Conservation (phyloP, 2,329 filamentous ascomycete genomes). For the Aspergillus cejpii region DNA sequence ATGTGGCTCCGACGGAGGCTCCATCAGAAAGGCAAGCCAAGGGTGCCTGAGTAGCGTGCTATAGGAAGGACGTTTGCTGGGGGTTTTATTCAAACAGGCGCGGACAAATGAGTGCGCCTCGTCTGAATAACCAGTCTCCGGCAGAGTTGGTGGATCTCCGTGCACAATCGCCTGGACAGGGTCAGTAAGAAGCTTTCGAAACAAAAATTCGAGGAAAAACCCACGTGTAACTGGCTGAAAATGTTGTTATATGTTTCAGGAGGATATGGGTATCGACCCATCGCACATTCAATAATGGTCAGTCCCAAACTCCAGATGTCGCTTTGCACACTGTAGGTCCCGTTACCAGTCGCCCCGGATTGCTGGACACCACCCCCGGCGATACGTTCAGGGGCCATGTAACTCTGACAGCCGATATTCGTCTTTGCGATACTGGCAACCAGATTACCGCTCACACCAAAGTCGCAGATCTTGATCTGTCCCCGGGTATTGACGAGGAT, state of each 20-base stretch:
- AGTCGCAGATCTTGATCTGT: constrained; percentile 97
- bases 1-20: constrained; percentile 67
- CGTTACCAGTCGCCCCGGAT: constrained; percentile 61
- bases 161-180: constrained; percentile 80
- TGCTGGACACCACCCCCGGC: constrained; percentile 74
- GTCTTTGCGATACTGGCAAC: constrained; percentile 97
- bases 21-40: constrained; percentile 72
- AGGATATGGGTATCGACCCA: constrained; percentile 91
- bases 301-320: constrained; percentile 96
- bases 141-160: constrained; percentile 86
- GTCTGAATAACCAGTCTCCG: constrained; percentile 68
- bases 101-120: constrained; percentile 79
- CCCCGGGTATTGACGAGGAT: constrained; percentile 85
- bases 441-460: constrained; percentile 91
- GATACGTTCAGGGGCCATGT: constrained; percentile 97
- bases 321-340: constrained; percentile 94
- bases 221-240: constrained; percentile 91
- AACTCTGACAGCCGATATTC: constrained; percentile 97
- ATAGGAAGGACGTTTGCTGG: constrained; percentile 89
- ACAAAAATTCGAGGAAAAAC: constrained; percentile 36
- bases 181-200: constrained; percentile 1
- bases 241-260: constrained; percentile 98
- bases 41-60: constrained; percentile 80
- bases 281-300: constrained; percentile 91
- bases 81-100: constrained; percentile 86